A percentile compares a stretch with the other conserved stretches of the same genome.
These are phyloP conservation scores for Pleurotus tuoliensis DNA, from an alignment of 768 basidiomycete species.

Conservation along the genomic window DNA sequence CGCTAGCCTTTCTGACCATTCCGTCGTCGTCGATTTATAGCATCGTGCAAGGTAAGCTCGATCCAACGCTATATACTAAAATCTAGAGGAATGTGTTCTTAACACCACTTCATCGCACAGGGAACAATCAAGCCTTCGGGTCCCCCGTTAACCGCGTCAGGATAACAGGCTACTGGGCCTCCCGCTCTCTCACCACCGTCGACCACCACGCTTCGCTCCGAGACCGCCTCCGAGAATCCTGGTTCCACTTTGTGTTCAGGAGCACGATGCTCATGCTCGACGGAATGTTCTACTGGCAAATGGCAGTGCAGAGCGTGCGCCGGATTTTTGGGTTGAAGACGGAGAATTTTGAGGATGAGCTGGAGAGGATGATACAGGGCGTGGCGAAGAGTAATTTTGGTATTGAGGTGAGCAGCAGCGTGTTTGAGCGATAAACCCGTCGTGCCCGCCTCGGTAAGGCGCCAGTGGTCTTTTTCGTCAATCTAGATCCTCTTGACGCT, in stretches of 20 bases:
- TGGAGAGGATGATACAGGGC: conserved; percentile 69
- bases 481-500: too few relatives aligned
- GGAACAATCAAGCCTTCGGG: conserved; percentile 80
- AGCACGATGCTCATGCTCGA: conserved; percentile 67
- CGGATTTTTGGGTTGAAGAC: conserved; percentile 33
- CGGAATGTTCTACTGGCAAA: conserved; percentile 62
- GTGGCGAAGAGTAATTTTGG: conserved; percentile 81
- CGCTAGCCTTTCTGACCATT: too few relatives aligned
- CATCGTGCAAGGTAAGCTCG: conserved; percentile 44
- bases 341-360: conserved; percentile 74
- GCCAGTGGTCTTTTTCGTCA: too few relatives aligned
- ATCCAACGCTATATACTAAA: too few relatives aligned
- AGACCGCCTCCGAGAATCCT: conserved; percentile 47
- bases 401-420: conserved; percentile 59
- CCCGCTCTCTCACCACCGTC: conserved; percentile 53
- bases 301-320: conserved; percentile 47
- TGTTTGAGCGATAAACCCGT: conserved; percentile 44
- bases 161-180: conserved; percentile 82
- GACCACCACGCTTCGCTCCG: conserved; percentile 32
- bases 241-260: conserved; percentile 60
- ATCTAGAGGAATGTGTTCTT: too few relatives aligned
- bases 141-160: conserved; percentile 90
- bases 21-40: conserved; percentile 8
- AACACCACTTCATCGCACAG: conserved; percentile 24
- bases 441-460: too few relatives aligned